These are phyloP conservation scores for Rhizopogon vinicolor DNA, from an alignment of 768 basidiomycete genomes.

Conservation along the genomic window DNA sequence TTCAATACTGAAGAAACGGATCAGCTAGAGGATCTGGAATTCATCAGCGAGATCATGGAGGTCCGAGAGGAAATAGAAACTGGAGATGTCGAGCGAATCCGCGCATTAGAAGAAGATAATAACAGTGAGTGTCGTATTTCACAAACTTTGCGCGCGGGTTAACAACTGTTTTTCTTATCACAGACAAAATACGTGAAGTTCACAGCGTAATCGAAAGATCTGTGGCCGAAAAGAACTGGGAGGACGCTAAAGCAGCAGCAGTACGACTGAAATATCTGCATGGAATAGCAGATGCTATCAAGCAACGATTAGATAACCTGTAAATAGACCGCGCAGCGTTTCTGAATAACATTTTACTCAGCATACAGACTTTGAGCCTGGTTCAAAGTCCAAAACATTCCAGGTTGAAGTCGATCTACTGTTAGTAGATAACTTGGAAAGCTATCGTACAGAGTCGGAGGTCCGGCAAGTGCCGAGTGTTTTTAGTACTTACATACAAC, in stretches of 20 bases:
- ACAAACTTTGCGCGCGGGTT: neutral
- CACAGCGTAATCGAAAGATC: conserved; percentile 42
- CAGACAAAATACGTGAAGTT: conserved; percentile 51
- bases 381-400: too few species aligned
- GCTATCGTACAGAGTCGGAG: too few species aligned
- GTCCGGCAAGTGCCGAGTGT: neutral
- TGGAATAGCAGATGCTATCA: conserved; percentile 43
- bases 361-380: too few species aligned
- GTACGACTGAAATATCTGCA: conserved; percentile 73
- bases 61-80: conserved; percentile 74
- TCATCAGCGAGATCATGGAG: conserved; percentile 79
- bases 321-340: neutral
- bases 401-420: too few species aligned
- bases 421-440: too few species aligned
- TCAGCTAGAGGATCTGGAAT: conserved; percentile 60
- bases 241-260: conserved; percentile 48
- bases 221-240: conserved; percentile 53
- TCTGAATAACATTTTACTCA: too few species aligned
- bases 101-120: conserved; percentile 49
- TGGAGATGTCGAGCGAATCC: conserved; percentile 42
- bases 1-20: conserved; percentile 62
- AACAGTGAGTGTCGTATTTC: conserved; percentile 35
- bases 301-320: conserved; percentile 5
- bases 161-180: neutral
- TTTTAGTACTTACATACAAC: neutral